phyloP scores from a whole-genome alignment of 2,329 filamentous ascomycete species.

The Penicillium hordei region DNA sequence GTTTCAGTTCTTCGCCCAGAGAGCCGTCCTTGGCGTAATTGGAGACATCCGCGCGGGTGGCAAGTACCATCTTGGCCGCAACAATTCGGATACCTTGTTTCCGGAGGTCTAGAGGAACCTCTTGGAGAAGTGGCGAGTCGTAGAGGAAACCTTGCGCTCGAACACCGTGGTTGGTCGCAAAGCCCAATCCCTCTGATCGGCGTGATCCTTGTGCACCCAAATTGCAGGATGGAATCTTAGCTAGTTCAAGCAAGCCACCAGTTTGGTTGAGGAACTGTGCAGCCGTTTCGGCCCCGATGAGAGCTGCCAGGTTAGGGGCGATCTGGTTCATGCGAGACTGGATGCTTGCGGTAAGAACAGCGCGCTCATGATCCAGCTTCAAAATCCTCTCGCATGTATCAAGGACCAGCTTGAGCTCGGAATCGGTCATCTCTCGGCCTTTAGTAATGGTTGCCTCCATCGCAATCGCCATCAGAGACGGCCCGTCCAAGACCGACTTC shows the following conservation, averaged over 20 bases:
- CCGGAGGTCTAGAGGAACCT: slow-evolving; percentile 81
- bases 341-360: slow-evolving; percentile 85
- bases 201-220: slow-evolving; percentile 87
- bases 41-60: slow-evolving; percentile 83
- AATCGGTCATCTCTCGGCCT: slow-evolving; percentile 71
- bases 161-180: slow-evolving; percentile 89
- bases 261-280: slow-evolving; percentile 95
- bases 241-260: slow-evolving; percentile 82
- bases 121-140: slow-evolving; percentile 83
- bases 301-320: slow-evolving; percentile 85
- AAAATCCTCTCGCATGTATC: slow-evolving; percentile 84
- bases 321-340: slow-evolving; percentile 96
- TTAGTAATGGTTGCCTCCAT: slow-evolving; percentile 90
- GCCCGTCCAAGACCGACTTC: slow-evolving; percentile 78
- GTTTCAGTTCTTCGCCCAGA: slow-evolving; percentile 76
- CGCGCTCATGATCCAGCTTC: slow-evolving; percentile 83
- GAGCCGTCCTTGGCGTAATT: slow-evolving; percentile 79
- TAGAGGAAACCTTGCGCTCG: slow-evolving; percentile 92
- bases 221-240: slow-evolving; percentile 92
- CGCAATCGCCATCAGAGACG: slow-evolving; percentile 91
- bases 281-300: slow-evolving; percentile 89
- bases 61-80: slow-evolving; percentile 88
- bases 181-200: slow-evolving; percentile 74
- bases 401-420: slow-evolving; percentile 71
- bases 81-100: slow-evolving; percentile 94